phyloP scores from a whole-genome alignment of 352 stramenopile genomes.

The Phytophthora palmivora region DNA sequence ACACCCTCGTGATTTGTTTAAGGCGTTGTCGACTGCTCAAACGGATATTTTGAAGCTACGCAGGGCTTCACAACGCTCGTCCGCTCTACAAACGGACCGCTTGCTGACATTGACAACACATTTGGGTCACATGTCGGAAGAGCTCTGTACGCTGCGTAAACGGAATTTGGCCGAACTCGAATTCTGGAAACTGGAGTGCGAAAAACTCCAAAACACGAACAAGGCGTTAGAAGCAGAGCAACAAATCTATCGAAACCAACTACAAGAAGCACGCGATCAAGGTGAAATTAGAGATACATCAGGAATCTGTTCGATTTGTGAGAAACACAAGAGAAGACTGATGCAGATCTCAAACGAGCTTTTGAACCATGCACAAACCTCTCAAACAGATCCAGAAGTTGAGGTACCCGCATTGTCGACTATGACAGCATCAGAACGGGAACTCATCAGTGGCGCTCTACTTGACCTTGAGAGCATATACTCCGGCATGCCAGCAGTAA shows the following conservation, averaged over 20 bases:
- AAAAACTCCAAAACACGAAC: slow-evolving; percentile 68
- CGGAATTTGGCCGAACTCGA: slow-evolving; percentile 62
- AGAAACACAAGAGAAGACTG: slow-evolving; percentile 61
- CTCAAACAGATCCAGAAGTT: slow-evolving; percentile 4
- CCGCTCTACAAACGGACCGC: slow-evolving; percentile 62
- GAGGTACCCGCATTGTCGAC: slow-evolving; percentile 14
- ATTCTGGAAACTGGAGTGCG: slow-evolving; percentile 74
- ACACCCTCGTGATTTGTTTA: slow-evolving; percentile 70
- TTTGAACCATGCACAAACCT: slow-evolving; percentile 12
- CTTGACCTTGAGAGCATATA: slow-evolving; percentile 62
- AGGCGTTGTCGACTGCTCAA: slow-evolving; percentile 56
- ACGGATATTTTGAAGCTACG: slow-evolving; percentile 51
- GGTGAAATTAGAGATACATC: background rate
- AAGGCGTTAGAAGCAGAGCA: slow-evolving; percentile 44
- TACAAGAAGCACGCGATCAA: slow-evolving; percentile 34
- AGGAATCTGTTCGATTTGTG: slow-evolving; percentile 48
- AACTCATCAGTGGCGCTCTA: slow-evolving; percentile 42
- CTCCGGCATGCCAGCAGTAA: slow-evolving; percentile 41
- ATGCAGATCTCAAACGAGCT: slow-evolving; percentile 58
- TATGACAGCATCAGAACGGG: slow-evolving; percentile 50
- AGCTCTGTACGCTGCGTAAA: slow-evolving; percentile 72
- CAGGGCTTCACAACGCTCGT: slow-evolving; percentile 56
- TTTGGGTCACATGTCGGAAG: slow-evolving; percentile 70
- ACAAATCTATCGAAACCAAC: slow-evolving; percentile 38
- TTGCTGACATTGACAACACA: slow-evolving; percentile 72